Conservation (phyloP, 352 stramenopile species). For the Peronospora destructor region DNA sequence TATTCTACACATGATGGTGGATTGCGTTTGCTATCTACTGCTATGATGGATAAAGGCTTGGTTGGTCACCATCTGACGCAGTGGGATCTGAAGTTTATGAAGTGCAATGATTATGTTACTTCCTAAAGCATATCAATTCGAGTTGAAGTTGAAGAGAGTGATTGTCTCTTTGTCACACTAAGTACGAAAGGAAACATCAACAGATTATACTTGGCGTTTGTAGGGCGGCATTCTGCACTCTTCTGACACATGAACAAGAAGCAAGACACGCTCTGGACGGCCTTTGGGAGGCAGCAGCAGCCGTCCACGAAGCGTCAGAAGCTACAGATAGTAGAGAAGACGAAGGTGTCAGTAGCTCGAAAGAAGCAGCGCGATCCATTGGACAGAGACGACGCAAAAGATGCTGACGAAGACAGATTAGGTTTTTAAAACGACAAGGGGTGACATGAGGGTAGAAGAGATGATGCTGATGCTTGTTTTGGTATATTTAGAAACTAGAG, state of each 20-base stretch:
- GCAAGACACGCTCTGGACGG: conserved; percentile 42
- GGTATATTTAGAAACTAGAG: conserved; percentile 1
- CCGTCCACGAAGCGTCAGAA: conserved; percentile 25
- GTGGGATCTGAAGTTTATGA: no score
- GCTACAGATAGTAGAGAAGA: conserved; percentile 9
- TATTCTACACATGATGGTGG: no score
- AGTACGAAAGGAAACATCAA: conserved; percentile 20
- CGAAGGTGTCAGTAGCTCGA: conserved; percentile 1
- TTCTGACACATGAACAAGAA: no score
- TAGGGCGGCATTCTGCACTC: conserved; percentile 11
- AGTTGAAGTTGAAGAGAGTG: conserved; percentile 7
- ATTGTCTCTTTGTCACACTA: conserved; percentile 4
- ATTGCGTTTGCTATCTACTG: no score
- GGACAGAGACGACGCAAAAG: conserved; percentile 14
- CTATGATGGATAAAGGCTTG: no score
- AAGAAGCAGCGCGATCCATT: conserved; percentile 8
- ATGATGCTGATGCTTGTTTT: conserved; percentile 9
- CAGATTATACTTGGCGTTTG: conserved; percentile 6
- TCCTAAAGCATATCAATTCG: no score
- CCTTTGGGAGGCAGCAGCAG: conserved; percentile 35
- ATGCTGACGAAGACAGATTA: conserved; percentile 45
- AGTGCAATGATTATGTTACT: no score
- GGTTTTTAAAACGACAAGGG: conserved; percentile 26
- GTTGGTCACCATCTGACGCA: no score
- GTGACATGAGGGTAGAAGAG: conserved; percentile 6